Evolutionary conservation across 1,284 basidiomycete genomes (phyloP).

Genomic region (Exobasidium rhododendri): DNA sequence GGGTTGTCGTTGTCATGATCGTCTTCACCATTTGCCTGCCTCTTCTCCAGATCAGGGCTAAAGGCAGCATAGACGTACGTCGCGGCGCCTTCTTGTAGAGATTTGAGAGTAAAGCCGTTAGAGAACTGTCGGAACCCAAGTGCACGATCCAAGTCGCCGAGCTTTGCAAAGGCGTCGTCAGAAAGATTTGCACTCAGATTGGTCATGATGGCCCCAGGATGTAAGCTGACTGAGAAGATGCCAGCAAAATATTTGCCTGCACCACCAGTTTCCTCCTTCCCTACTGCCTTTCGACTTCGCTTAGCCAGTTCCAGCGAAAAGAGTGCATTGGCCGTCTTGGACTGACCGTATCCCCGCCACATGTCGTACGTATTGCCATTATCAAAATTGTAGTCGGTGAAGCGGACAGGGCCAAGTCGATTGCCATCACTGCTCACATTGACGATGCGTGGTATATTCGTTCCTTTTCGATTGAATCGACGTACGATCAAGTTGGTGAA

Average conservation of each 20-base stretch:
- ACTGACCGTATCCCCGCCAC: neutral
- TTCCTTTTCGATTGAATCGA: neutral
- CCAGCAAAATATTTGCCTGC: constrained; percentile 2
- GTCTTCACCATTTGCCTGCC: no score
- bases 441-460: neutral
- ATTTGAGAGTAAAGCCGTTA: neutral
- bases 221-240: neutral
- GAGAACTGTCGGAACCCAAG: neutral
- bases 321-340: neutral
- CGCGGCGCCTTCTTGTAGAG: neutral
- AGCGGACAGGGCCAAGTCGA: neutral
- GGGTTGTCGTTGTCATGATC: no score
- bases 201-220: neutral
- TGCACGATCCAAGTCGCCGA: neutral
- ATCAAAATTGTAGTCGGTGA: neutral
- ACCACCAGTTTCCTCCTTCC: no score
- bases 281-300: neutral
- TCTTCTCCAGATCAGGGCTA: neutral
- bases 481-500: neutral
- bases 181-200: neutral
- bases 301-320: neutral
- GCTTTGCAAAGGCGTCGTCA: neutral
- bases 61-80: neutral
- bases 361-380: neutral
- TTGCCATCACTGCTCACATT: neutral